A percentile compares a stretch with the other conserved stretches of the same genome.
Conservation (phyloP, 2,329 filamentous ascomycete genomes). For the Claviceps maximensis region DNA sequence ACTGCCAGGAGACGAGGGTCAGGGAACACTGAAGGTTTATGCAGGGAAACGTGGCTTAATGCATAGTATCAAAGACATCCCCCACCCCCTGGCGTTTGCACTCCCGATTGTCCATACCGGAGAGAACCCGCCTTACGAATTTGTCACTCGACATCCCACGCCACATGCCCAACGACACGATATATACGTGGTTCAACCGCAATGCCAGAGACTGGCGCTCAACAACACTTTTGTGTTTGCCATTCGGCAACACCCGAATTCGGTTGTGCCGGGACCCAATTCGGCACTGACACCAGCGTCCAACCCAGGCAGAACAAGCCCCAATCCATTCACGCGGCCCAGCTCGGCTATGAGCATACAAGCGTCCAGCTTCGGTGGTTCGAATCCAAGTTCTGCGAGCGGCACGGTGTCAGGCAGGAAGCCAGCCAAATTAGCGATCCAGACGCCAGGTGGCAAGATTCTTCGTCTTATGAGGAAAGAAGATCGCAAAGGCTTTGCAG, state of each 20-base stretch:
- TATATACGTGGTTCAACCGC: slow-evolving; percentile 91
- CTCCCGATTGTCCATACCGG: slow-evolving; percentile 84
- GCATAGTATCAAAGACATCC: slow-evolving; percentile 95
- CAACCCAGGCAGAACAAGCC: slow-evolving; percentile 36
- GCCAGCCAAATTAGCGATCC: slow-evolving; percentile 89
- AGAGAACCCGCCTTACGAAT: slow-evolving; percentile 88
- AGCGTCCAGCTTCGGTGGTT: slow-evolving; percentile 42
- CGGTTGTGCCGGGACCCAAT: slow-evolving; percentile 23
- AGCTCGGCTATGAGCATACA: slow-evolving; percentile 53
- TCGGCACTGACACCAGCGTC: slow-evolving; percentile 31
- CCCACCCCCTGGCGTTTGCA: slow-evolving; percentile 78
- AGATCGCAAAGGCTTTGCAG: slow-evolving; percentile 44
- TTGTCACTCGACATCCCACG: slow-evolving; percentile 83
- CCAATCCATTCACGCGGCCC: slow-evolving; percentile 49
- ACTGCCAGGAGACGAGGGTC: slow-evolving; percentile 81
- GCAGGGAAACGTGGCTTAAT: slow-evolving; percentile 89
- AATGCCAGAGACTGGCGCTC: slow-evolving; percentile 73
- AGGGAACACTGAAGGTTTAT: slow-evolving; percentile 79
- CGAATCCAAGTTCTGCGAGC: slow-evolving; percentile 41
- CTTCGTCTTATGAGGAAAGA: slow-evolving; percentile 74
- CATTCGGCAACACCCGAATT: slow-evolving; percentile 77
- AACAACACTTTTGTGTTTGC: slow-evolving; percentile 98
- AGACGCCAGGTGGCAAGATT: slow-evolving; percentile 90
- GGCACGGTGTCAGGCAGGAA: slow-evolving; percentile 52
- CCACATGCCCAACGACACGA: slow-evolving; percentile 96